Evolutionary conservation across 768 basidiomycete genomes (phyloP), one percentile per base, ranked within the genome.

Genomic region (Goffeauzyma gilvescens): DNA sequence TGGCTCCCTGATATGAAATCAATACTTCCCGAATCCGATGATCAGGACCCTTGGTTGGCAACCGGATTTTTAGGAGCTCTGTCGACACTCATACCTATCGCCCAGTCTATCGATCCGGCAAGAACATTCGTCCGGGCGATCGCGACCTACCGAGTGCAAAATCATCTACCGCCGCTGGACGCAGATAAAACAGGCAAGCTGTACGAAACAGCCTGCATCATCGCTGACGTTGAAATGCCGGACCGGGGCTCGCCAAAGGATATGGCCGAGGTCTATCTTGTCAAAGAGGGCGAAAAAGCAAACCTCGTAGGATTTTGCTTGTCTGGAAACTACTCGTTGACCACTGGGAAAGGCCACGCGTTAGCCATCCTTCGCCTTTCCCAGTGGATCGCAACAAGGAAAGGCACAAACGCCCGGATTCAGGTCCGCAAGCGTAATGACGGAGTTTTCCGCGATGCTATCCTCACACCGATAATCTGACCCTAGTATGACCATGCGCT

Each of bases 321-420:
- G 0, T 78, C 81, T 2, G 89, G 87, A 0, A 76, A 76, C 46
- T 79, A 73, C 57, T 89, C 87, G 1, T 69, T 95, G 6, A 70
- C 75, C 0, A 72, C 76, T 22, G 89, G 89, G 0, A 66, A 72
- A 45, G 86, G 83, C 0, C 74, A 75, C 52, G 87, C 74, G 2
- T 69, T 93, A 10, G 90, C 77, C 14, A 74, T 77, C 0, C 63
- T 95, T n/a, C n/a, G n/a, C n/a, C n/a, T n/a, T n/a, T n/a, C n/a
- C n/a, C n/a, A n/a, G n/a, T n/a, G n/a, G 14, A 67, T 81, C 3
- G 56, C 87, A 15, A 36, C 31, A 7, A 31, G 25, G n/a, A 30
- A 36, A 10, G 31, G 39, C 15, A 15, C 44, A 30, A 6, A 37
- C 22, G 25, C 17, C 6, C 10, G 15, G 3, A 35, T 12, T 2